Evolutionary conservation across 1,284 basidiomycete species (phyloP).

Genomic region (Tranzscheliella williamsii): DNA sequence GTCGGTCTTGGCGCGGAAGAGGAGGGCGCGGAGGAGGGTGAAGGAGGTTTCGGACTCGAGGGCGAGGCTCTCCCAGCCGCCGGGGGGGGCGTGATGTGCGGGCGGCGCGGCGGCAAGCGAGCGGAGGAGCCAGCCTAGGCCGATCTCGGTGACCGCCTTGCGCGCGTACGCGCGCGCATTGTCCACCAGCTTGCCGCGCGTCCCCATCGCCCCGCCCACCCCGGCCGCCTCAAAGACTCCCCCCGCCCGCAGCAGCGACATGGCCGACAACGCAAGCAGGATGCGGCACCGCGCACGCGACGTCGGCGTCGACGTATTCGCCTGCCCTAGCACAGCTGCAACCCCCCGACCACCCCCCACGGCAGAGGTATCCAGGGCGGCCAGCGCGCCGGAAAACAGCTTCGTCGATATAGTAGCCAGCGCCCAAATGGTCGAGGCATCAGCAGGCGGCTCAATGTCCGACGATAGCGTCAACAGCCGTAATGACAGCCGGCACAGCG

Average conservation of each 20-base stretch:
- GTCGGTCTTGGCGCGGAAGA: conserved; percentile 8
- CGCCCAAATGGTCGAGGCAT: conserved; percentile 19
- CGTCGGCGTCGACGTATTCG: conserved; percentile 40
- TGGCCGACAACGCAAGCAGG: conserved; percentile 16
- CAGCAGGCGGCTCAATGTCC: not conserved
- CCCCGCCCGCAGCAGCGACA: conserved; percentile 33
- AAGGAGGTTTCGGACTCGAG: conserved; percentile 22
- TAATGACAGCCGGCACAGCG: conserved; percentile 15
- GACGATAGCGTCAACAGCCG: conserved; percentile 1
- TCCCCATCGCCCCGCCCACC: conserved; percentile 22
- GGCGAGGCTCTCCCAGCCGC: conserved; percentile 39
- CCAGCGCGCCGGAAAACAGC: conserved; percentile 25
- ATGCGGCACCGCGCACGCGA: conserved; percentile 33
- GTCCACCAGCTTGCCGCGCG: conserved; percentile 29
- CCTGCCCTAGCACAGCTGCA: conserved; percentile 32
- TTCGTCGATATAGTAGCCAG: conserved; percentile 25
- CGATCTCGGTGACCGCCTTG: conserved; percentile 43
- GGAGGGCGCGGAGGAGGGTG: conserved; percentile 22
- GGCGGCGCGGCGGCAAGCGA: not conserved
- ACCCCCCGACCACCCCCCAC: conserved; percentile 4
- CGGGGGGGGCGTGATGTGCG: conserved; percentile 2
- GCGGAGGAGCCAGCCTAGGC: conserved; percentile 32
- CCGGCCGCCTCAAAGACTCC: conserved; percentile 18
- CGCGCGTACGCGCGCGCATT: conserved; percentile 42
- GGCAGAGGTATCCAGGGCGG: conserved; percentile 30